Conservation (phyloP, 169 alveolate species). For the Eimeria mitis region DNA sequence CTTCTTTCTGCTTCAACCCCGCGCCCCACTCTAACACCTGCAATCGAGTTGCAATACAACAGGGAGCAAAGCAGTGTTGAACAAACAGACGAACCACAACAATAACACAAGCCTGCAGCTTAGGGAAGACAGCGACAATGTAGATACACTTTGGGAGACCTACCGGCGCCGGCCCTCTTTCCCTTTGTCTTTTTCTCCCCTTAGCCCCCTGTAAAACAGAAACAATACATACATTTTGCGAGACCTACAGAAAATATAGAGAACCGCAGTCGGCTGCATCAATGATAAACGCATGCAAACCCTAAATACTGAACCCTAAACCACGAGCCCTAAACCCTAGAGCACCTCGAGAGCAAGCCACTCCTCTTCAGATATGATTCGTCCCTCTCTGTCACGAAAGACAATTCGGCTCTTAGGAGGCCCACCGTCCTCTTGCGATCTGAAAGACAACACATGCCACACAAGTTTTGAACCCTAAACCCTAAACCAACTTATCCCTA, state of each 20-base stretch:
- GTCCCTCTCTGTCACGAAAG: constrained; percentile 80
- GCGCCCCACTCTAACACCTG: constrained; percentile 81
- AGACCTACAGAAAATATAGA: background rate
- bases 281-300: background rate
- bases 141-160: background rate
- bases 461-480: constrained; percentile 19
- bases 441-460: background rate
- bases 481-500: background rate
- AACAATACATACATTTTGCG: background rate
- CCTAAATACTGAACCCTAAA: background rate
- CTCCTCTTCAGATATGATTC: constrained; percentile 77
- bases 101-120: constrained; percentile 4
- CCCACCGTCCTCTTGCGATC: background rate
- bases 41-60: background rate
- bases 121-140: background rate
- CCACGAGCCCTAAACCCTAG: background rate
- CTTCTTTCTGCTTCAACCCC: constrained; percentile 80
- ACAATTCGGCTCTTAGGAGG: constrained; percentile 41
- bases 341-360: constrained; percentile 80
- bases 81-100: background rate
- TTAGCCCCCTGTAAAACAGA: background rate
- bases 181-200: constrained; percentile 51
- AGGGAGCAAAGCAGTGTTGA: background rate
- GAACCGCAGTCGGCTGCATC: background rate
- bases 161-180: constrained; percentile 75